Conservation (phyloP, 768 basidiomycete genomes). For the Pleurotus platypus region DNA sequence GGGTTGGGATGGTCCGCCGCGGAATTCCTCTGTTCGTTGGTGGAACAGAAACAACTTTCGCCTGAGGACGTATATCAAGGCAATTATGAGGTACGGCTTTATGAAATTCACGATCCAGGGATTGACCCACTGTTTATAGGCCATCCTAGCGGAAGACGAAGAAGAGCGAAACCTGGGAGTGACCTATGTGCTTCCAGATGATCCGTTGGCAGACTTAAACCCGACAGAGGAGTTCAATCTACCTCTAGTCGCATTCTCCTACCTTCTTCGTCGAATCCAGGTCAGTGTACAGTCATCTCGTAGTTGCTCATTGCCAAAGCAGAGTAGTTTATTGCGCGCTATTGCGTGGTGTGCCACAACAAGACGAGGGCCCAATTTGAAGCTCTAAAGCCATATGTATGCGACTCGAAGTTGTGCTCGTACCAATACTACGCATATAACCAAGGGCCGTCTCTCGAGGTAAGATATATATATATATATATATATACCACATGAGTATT, state of each 20-base stretch:
- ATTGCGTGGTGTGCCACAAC: conserved; percentile 75
- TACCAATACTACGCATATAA: conserved; percentile 69
- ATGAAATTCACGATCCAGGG: background rate
- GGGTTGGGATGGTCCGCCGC: conserved; percentile 68
- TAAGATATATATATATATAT: conserved; percentile 19
- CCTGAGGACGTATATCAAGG: conserved; percentile 33
- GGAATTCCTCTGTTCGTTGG: conserved; percentile 45
- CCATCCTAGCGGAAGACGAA: conserved; percentile 36
- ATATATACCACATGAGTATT: background rate
- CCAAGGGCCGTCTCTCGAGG: conserved; percentile 66
- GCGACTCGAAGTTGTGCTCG: conserved; percentile 58
- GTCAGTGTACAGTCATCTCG: conserved; percentile 22
- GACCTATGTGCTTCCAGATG: conserved; percentile 48
- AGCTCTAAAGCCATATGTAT: conserved; percentile 73
- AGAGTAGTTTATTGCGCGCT: conserved; percentile 59
- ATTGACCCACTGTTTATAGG: conserved; percentile 16
- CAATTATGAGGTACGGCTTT: conserved; percentile 25
- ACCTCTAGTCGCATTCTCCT: conserved; percentile 59
- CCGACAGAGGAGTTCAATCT: conserved; percentile 45
- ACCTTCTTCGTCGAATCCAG: conserved; percentile 59
- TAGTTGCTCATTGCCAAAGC: background rate
- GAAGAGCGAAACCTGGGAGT: conserved; percentile 34
- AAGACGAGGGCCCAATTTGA: conserved; percentile 48
- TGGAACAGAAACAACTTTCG: conserved; percentile 40
- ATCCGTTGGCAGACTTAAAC: conserved; percentile 40